Percentiles rank a stretch among this genome's conserved stretches.
Evolutionary conservation across 768 basidiomycete genomes (phyloP).

Genomic region (Trametes cinnabarina): DNA sequence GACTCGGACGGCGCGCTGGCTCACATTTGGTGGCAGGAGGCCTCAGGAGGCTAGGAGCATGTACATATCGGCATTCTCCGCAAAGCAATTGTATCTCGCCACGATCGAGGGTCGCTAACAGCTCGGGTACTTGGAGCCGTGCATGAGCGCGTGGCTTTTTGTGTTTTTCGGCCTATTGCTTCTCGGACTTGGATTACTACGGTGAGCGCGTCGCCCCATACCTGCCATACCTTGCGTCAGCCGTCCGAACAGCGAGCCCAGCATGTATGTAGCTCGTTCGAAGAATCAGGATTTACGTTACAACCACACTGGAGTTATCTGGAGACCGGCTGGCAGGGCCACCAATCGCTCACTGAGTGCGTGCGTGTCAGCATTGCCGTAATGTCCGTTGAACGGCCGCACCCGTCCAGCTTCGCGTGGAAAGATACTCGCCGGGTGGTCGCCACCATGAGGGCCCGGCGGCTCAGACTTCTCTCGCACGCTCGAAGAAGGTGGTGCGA

Average conservation of each 20-base stretch:
- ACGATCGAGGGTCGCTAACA: conserved; percentile 2
- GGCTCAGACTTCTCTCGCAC: conserved; percentile 3
- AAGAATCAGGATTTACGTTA: conserved; percentile 18
- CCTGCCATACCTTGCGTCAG: not conserved
- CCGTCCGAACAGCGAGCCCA: conserved; percentile 8
- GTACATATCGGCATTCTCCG: not conserved
- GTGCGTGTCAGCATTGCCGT: conserved; percentile 10
- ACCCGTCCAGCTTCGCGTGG: conserved; percentile 10
- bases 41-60: too few relatives aligned
- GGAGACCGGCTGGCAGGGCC: conserved; percentile 10
- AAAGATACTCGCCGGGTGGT: not conserved
- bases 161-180: not conserved
- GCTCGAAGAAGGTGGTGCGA: not conserved
- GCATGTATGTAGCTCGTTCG: not conserved
- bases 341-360: not conserved
- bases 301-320: not conserved
- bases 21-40: too few relatives aligned
- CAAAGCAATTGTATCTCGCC: conserved; percentile 1
- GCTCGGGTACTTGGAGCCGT: conserved; percentile 6
- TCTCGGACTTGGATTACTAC: not conserved
- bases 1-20: too few relatives aligned
- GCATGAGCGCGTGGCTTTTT: conserved; percentile 4
- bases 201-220: conserved; percentile 1
- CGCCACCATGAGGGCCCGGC: conserved; percentile 7
- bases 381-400: conserved; percentile 9